Evolutionary conservation across 345 rosid genomes (phyloP).

Genomic region (Lepidium africanum): DNA sequence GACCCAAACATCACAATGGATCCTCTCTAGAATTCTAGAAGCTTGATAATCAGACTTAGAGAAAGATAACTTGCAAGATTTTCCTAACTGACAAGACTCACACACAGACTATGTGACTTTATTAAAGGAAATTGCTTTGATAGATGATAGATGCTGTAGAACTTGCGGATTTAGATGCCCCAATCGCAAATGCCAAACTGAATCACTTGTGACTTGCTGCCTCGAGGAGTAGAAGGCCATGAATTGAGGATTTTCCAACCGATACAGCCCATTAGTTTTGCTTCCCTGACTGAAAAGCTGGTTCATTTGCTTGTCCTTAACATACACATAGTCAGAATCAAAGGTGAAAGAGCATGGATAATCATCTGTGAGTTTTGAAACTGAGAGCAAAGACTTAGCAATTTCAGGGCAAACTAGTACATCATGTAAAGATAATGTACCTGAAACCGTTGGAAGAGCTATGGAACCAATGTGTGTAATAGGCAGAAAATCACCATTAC

Average conservation of each 20-base stretch:
- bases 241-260: not conserved
- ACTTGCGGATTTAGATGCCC: accelerated
- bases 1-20: too few species aligned
- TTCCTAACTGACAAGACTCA: not conserved
- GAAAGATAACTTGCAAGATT: too few species aligned
- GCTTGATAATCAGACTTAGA: too few species aligned
- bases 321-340: not conserved
- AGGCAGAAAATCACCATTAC: not conserved
- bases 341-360: not conserved
- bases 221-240: not conserved
- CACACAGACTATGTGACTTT: too few species aligned
- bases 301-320: not conserved
- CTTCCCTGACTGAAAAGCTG: not conserved
- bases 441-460: not conserved
- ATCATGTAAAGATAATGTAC: not conserved
- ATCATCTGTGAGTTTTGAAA: not conserved
- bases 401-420: not conserved
- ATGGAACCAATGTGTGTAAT: not conserved
- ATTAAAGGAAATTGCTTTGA: not conserved
- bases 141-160: not conserved
- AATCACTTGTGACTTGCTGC: not conserved
- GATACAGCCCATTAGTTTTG: not conserved
- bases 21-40: too few species aligned
- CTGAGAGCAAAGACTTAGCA: not conserved
- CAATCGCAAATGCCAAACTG: accelerated